Base-by-base conservation (phyloP, 495 filamentous ascomycete genomes). In the Penicillium maclennaniae region DNA sequence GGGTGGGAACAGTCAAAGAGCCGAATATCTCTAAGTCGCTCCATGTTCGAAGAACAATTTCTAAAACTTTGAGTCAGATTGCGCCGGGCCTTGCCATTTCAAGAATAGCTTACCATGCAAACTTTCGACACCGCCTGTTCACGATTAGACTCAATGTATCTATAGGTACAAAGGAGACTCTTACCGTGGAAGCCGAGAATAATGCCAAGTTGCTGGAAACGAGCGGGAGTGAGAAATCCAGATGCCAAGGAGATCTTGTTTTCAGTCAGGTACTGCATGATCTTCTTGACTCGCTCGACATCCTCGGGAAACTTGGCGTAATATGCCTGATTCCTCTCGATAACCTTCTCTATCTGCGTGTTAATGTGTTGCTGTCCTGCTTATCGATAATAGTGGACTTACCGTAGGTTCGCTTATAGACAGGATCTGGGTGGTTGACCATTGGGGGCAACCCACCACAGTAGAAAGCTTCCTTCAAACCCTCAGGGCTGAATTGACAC, bases 251-350 rank as follows among this genome's bases (percentile, higher is more conserved):
- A 63, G 27, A 87, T 66, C 7, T 81, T 76, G 47, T 82, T 76
- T 20, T 79, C 71, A 5, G 69, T 68, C 56, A 95, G 80, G 53
- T 87, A 78, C 25, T 74, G 60, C 44, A 87, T 72, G 37, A 96
- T 79, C 17, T 71, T 68, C 55, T 85, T 86, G 20, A 97, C 83
- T 10, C 78, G 70, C 15, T 79, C 76, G n/a, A 87, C 73, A 67
- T 97, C 92, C 49, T 91, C 87, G 2, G 90, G 87, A 55, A 83
- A 97, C 57, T 96, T 97, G 36, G 68, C 57, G 67, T 96, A 96
- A 66, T 92, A 97, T 4, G 77, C 81, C 28, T 75, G 60, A 63
- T 97, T 97, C 43, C 84, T 72, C 58, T 80, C 61, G 8, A 65
- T 67, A 9, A 90, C 79, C 62, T 87, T 87, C 53, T 78, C 76